Base-by-base conservation (phyloP, 768 basidiomycete genomes). In the Termitomyces sp. region DNA sequence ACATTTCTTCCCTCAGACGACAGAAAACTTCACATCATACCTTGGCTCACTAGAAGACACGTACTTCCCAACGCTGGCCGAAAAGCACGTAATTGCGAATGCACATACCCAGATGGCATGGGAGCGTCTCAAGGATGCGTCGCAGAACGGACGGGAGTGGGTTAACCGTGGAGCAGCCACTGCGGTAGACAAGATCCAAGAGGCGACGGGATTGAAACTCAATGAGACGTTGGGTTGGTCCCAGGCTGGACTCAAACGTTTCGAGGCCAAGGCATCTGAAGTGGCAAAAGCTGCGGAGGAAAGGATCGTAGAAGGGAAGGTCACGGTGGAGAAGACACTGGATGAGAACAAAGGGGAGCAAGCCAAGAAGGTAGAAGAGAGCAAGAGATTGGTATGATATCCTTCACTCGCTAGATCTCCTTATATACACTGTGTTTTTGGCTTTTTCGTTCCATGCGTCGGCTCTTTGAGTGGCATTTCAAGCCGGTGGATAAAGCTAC, bases 1-100 rank as follows among this genome's bases (percentile, higher is more conserved):
- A 59, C 87, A 96, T 72, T 96, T 97, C 85, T 85, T 97, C 46
- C 96, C 96, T 4, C 81, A 88, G 71, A 92, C 92, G 6, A 81
- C 89, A 2, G 66, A 73, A 59, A 95, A 95, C 69, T 73, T 96
- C 65, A 78, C 82, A 11, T 71, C 67, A 2, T 94, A 92, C 77
- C 71, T 87, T 50, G 82, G 83, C 40, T 78, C 80, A 12, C 77
- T 96, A 51, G 95, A 97, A 73, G 84, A 87, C 25, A 71, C 71
- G 2, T 86, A 93, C 71, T 76, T 86, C 67, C 95, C 95, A 1
- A 72, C 75, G 0, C 62, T 93, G 8, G 87, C 92, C 1, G 77
- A 87, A 66, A 84, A 85, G 63, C 89, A 94, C 69, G 83, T 77
- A 29, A 79, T 86, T 49, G 83, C 86, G 17, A 80, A 84, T 25